Evolutionary conservation across 1,284 basidiomycete species (phyloP), one percentile per base, ranked within the genome.

Genomic region (Pseudozyma tsukubaensis): DNA sequence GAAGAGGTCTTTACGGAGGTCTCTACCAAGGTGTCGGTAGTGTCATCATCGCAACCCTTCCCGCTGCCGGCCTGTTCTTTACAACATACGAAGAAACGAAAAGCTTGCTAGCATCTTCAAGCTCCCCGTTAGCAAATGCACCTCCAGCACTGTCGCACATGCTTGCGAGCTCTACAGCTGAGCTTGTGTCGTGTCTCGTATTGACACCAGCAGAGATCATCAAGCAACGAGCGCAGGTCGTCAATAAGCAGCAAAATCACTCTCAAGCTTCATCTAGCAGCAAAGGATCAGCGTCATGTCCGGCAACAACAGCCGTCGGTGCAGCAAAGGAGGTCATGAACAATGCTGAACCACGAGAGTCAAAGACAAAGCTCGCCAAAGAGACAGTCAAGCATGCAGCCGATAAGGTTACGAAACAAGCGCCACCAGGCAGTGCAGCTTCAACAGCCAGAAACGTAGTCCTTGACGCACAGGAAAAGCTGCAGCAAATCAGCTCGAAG

Each of bases 1-100:
- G 94, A 1, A 94, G 96, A 12, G 96, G 94, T 5, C 73, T 76
- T 0, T 94, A 99, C 85, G 89, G 87, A 50, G 94, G 94, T 4
- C 89, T 99, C 9, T 99, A 99, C 86, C 92, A 92, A 78, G 96
- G 97, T 12, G 87, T 99, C 4, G 95, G 94, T n/a, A 97, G 94
- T 84, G 95, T 98, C 5, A 91, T 94, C 1, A 90, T 97, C 11
- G 97, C 97, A 13, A 95, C 94, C 80, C 94, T 96, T 11, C 96
- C 97, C 0, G 96, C 96, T 40, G 80, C 80, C 0, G 80, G 74
- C 1, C 44, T 79, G 12, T 81, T 81, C 64, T 81, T 81, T 43
- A 79, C 78, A 0, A 76, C 77, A 0, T 81, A 81, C 47, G 80
- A 81, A 29, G 39, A 72, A 21, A 45, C 55, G 40, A 81, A 81